Evolutionary conservation across 2,329 filamentous ascomycete species (phyloP), one percentile per base, ranked within the genome.

Genomic region (Ceratocystiopsis minuta): DNA sequence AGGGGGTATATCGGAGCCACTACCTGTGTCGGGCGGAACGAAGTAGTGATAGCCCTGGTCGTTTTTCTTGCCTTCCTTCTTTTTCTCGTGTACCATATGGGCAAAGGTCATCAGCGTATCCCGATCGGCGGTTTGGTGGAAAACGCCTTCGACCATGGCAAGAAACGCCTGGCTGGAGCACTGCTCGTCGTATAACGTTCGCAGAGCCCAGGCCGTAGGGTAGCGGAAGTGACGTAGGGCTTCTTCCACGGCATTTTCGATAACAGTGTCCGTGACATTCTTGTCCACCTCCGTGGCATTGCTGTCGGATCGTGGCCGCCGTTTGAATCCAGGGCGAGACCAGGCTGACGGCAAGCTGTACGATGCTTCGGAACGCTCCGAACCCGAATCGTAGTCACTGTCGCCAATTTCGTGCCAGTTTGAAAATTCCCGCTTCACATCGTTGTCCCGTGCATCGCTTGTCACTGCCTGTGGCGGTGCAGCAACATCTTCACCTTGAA

Each of bases 191-290:
- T 74, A 78, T 45, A 77, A 60, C 14, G 64, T 67, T 41, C 72
- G 64, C 45, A 78, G 60, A 36, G 74, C 72, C 60, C 67, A 78
- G 2, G 74, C 75, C 10, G 73, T 78, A 42, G 72, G 70, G 53
- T 72, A 77, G 45, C 70, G 68, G 46, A 63, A 62, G 51, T 70
- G 64, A 45, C 63, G 59, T 39, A 78, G 55, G 6, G 73, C 73
- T 51, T 74, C 65, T 11, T 73, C 65, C 28, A 77, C 69, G n/a
- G 72, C 71, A 31, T 57, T 52, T 53, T 74, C 68, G 34, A 78
- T 61, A 24, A 74, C 66, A 51, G 60, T 66, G 50, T 68, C 69
- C 20, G 63, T 60, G 32, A 64, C 53, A 34, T 66, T 64, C 46
- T 60, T 64, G 47, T 64, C 60, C 2, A 56, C 54, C 16, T 41